Percentiles rank a stretch among this genome's conserved stretches.
Evolutionary conservation across 202 grass and related monocot genomes (phyloP).

Genomic region (Elaeis oleifera): DNA sequence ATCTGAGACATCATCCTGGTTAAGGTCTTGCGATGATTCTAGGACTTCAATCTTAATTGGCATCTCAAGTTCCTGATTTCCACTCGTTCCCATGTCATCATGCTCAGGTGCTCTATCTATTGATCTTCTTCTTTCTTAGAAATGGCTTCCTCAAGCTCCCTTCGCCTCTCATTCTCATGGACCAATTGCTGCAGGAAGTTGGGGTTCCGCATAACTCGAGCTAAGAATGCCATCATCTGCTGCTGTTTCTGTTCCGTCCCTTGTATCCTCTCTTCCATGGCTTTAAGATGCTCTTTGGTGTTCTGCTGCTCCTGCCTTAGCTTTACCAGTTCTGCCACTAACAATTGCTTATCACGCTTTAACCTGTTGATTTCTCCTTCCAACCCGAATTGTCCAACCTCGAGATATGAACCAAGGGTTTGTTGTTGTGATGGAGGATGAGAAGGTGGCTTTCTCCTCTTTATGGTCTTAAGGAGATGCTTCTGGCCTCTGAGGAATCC

Average conservation of each 20-base stretch:
- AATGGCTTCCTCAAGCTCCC: slow-evolving; percentile 54
- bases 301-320: slow-evolving; percentile 86
- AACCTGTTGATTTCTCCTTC: slow-evolving; percentile 62
- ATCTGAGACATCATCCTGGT: slow-evolving; percentile 29
- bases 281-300: slow-evolving; percentile 45
- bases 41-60: slow-evolving; percentile 25
- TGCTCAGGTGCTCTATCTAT: slow-evolving; percentile 46
- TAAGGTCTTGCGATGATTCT: slow-evolving; percentile 4
- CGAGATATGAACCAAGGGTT: slow-evolving; percentile 58
- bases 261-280: slow-evolving; percentile 67
- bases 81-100: slow-evolving; percentile 28
- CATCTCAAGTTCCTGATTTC: slow-evolving; percentile 36
- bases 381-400: slow-evolving; percentile 78
- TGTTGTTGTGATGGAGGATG: slow-evolving; percentile 45
- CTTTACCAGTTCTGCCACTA: slow-evolving; percentile 82
- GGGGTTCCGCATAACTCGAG: slow-evolving; percentile 63
- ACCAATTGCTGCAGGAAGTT: slow-evolving; percentile 48
- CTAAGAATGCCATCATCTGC: slow-evolving; percentile 83
- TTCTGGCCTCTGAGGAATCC: slow-evolving; percentile 72
- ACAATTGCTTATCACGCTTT: slow-evolving; percentile 70
- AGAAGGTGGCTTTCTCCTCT: slow-evolving; percentile 54
- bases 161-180: slow-evolving; percentile 52
- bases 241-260: slow-evolving; percentile 80
- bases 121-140: slow-evolving; percentile 64
- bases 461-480: slow-evolving; percentile 78